Base-by-base conservation (phyloP, 208 protist genomes). In the Trypanosoma grayi region DNA sequence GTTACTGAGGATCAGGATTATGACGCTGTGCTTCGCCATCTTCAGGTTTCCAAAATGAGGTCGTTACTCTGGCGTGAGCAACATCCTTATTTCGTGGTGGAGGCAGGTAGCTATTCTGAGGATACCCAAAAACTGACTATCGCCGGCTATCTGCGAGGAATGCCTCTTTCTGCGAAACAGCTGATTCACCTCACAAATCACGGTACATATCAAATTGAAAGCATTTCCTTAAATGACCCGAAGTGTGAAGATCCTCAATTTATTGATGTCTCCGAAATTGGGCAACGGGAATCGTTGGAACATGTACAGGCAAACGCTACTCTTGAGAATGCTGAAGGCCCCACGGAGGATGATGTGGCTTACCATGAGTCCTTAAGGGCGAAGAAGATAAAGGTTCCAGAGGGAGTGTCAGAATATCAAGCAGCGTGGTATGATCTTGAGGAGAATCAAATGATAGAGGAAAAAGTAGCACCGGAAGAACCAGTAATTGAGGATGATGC, bases 141-240 rank as follows among this genome's bases (percentile, higher is more conserved):
- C 52, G 51, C 70, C 7, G 88, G 88, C 1, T 70, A 84, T 61
- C 60, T 95, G 25, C 69, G 83, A 52, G 88, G 88, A 13, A 81
- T 80, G 81, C 70, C 77, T 11, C 70, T 95, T 36, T 85, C 81
- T 36, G 83, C 88, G 0, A 85, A 67, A 30, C 88, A 95, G 55
- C 65, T 95, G 20, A 63, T 95, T 45, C 85, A 95, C 63, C 52
- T 95, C 9, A 95, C 88, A n/a, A 90, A 92, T 67, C 69, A 92
- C 58, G 88, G 88, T 20, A 92, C 88, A 33, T 95, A 83, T 71
- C 88, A 95, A 60, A 68, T 95, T 48, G 80, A 79, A 22, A 81
- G 62, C 30, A 85, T 92, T 39, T 61, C 44, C 18, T 14, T 59
- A 18, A 46, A 13, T 31, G 52, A 66, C 50, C 41, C 59, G 11